phyloP scores from a whole-genome alignment of 495 filamentous ascomycete species.

The Ramalina peruviana region DNA sequence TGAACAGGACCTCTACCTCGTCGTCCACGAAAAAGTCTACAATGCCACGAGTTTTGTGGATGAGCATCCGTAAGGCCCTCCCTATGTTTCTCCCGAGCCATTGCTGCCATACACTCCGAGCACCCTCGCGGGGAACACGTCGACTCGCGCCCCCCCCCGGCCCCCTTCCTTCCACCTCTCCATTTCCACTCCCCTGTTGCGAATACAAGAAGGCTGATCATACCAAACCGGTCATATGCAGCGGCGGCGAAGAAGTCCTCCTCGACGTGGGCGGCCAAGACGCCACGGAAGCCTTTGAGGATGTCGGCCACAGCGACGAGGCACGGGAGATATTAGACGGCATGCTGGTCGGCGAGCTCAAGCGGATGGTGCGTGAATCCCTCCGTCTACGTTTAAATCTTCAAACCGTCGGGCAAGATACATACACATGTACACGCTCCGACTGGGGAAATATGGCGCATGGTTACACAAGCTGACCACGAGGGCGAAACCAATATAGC shows the following conservation, averaged over 20 bases:
- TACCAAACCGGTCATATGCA: slow-evolving; percentile 20
- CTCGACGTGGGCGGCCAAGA: slow-evolving; percentile 94
- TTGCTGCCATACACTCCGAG: too few relatives aligned
- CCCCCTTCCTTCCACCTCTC: neutral
- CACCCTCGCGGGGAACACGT: too few relatives aligned
- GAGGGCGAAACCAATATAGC: slow-evolving; percentile 30
- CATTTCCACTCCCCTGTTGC: too few relatives aligned
- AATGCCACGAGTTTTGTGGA: slow-evolving; percentile 77
- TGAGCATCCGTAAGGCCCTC: slow-evolving; percentile 87
- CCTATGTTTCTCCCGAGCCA: too few relatives aligned
- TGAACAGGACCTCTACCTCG: slow-evolving; percentile 59
- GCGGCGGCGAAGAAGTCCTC: slow-evolving; percentile 95
- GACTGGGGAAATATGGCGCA: neutral
- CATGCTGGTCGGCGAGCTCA: slow-evolving; percentile 65
- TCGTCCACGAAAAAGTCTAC: slow-evolving; percentile 96
- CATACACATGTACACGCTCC: too few relatives aligned
- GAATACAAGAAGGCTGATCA: too few relatives aligned
- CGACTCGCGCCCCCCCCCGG: neutral
- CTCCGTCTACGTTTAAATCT: slow-evolving; percentile 2
- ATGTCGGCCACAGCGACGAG: slow-evolving; percentile 98
- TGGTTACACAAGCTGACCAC: neutral
- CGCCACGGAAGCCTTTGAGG: slow-evolving; percentile 96
- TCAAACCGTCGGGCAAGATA: neutral
- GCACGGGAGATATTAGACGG: slow-evolving; percentile 83
- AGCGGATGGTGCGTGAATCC: slow-evolving; percentile 56